Evolutionary conservation across 495 filamentous ascomycete species (phyloP).

Genomic region (Cercophora newfieldiana): DNA sequence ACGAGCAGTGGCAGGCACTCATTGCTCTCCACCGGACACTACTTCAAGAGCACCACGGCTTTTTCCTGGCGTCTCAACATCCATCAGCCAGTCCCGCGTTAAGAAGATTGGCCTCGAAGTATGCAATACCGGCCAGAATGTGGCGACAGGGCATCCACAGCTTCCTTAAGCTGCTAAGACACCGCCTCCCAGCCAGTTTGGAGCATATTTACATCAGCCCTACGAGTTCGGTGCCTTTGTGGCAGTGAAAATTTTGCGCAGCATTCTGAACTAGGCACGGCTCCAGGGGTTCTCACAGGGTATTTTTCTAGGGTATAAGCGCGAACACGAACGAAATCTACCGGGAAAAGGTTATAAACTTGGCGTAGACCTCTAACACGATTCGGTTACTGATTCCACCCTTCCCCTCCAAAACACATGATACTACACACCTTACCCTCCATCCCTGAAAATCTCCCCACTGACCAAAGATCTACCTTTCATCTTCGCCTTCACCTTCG

Average conservation of each 20-base stretch:
- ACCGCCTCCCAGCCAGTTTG: conserved; percentile 63
- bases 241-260: no score
- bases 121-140: conserved; percentile 81
- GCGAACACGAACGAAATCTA: no score
- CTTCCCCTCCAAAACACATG: conserved; percentile 6
- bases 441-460: conserved; percentile 4
- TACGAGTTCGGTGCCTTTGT: no score
- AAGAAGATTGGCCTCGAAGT: conserved; percentile 63
- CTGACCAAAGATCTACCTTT: not conserved
- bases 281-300: no score
- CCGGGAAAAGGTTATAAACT: no score
- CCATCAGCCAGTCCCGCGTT: conserved; percentile 64
- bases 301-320: no score
- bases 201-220: no score
- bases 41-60: conserved; percentile 78
- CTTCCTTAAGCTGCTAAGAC: conserved; percentile 72
- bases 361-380: no score
- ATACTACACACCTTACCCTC: conserved; percentile 5
- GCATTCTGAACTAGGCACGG: no score
- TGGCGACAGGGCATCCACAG: conserved; percentile 85
- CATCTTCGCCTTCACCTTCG: conserved; percentile 2
- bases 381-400: no score
- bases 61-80: conserved; percentile 77
- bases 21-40: conserved; percentile 71
- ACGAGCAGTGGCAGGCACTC: conserved; percentile 67